Evolutionary conservation across 2,329 filamentous ascomycete genomes (phyloP), one percentile per base, ranked within the genome.

Genomic region (Drechslerella coelobrocha): DNA sequence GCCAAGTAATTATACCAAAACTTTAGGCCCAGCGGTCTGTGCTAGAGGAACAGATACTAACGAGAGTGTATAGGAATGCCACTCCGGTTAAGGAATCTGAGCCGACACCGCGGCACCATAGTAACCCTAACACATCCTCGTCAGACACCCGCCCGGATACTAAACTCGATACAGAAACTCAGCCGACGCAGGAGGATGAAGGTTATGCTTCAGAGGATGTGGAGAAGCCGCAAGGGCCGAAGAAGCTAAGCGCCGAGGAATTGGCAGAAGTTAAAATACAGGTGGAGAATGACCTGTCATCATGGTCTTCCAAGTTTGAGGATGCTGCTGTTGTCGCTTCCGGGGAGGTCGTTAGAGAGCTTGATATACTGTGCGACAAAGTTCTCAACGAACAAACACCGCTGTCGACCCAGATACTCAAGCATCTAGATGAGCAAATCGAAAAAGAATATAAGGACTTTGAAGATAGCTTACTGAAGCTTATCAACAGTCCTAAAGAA

Each of bases 291-390:
- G 94, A 99, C 77, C 84, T 99, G 12, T 84, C 86, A 74, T 84
- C 84, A 61, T 99, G 94, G 93, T 89, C 97, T 79, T 86, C 86
- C 72, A 95, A 96, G 76, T 97, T 96, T 77, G 85, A 89, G 26
- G 86, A 88, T 68, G 92, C 92, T 8, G 91, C 91, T 6, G 89
- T 95, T 69, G 92, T 95, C 77, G 92, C 92, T 4, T 81, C 85
- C n/a, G 86, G 88, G 72, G 86, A 89, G 75, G 81, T 90, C 4
- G 82, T 85, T 72, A 82, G 84, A 27, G 83, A 85, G 19, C 83
- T 90, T 45, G 79, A 82, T 4, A 84, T 94, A 72, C 91, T 76
- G 17, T 72, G 73, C 43, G 57, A 47, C 24, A 69, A 72, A 34
- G 74, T 72, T 27, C 59, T 71, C 47, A 53, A 52, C 21, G 71